phyloP scores from a whole-genome alignment of 768 basidiomycete genomes.

The Leccinum uliginosum region DNA sequence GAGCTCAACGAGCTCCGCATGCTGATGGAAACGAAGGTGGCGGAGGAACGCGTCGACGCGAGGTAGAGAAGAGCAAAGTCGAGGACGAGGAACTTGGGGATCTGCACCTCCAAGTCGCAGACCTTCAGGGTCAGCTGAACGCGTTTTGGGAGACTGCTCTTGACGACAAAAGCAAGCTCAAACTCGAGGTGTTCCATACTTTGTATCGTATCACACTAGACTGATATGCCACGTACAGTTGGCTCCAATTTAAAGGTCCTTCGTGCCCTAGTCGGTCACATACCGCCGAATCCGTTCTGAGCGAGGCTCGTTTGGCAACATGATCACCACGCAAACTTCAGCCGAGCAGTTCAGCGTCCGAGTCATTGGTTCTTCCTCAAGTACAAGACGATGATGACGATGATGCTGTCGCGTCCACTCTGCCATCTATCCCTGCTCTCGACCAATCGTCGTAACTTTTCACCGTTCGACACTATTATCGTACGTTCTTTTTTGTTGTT shows the following conservation, averaged over 20 bases:
- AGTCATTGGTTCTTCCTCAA: no score
- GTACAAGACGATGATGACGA: no score
- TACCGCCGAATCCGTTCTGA: no score
- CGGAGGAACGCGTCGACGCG: conserved; percentile 80
- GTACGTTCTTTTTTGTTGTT: no score
- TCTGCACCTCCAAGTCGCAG: conserved; percentile 60
- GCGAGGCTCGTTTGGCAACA: no score
- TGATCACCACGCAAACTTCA: no score
- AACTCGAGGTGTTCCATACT: conserved; percentile 49
- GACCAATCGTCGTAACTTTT: no score
- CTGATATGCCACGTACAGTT: conserved; percentile 67
- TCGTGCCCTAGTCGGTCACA: no score
- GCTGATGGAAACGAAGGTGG: conserved; percentile 79
- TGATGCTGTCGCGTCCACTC: no score
- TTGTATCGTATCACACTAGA: conserved; percentile 65
- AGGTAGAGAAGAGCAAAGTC: conserved; percentile 72
- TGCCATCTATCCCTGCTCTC: no score
- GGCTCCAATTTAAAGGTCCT: conserved; percentile 47
- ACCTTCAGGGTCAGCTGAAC: conserved; percentile 63
- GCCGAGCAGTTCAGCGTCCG: no score
- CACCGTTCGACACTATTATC: no score
- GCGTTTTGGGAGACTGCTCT: conserved; percentile 57
- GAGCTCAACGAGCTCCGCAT: conserved; percentile 84
- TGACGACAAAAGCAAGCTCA: conserved; percentile 68
- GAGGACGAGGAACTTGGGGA: conserved; percentile 74